These are phyloP conservation scores for Alisma plantagoaquatica DNA, from an alignment of 106 monocot genomes.

Conservation along the genomic window DNA sequence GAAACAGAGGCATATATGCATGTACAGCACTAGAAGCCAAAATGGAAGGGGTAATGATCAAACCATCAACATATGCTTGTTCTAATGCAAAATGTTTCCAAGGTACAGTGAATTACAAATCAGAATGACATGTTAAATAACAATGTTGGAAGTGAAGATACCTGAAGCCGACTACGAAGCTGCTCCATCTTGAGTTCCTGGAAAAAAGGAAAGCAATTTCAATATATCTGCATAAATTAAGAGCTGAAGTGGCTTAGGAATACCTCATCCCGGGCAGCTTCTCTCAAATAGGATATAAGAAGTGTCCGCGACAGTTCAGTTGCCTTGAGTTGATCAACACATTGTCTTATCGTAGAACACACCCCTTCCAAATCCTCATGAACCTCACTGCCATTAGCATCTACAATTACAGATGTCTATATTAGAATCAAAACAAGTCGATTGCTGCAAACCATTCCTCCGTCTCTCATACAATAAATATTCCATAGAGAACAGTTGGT, in stretches of 20 bases:
- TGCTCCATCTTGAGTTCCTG: constrained; percentile 45
- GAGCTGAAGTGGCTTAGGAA: neutral
- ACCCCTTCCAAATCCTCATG: constrained; percentile 40
- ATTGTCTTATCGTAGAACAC: constrained; percentile 35
- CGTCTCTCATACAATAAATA: too few species aligned
- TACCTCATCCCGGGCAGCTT: constrained; percentile 59
- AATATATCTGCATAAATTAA: neutral
- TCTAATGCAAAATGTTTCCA: too few species aligned
- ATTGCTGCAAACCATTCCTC: too few species aligned
- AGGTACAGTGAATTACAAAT: too few species aligned
- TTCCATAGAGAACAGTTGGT: too few species aligned
- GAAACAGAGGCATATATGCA: too few species aligned
- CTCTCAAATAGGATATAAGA: constrained; percentile 45
- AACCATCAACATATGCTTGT: too few species aligned
- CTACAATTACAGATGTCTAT: neutral
- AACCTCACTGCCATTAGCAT: constrained; percentile 24
- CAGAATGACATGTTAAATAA: too few species aligned
- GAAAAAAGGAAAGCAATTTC: neutral
- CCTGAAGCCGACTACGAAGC: constrained; percentile 42
- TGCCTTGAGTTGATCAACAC: constrained; percentile 46
- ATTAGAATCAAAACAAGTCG: too few species aligned
- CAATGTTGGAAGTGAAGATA: constrained; percentile 11
- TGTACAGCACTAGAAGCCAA: too few species aligned
- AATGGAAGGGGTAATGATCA: too few species aligned
- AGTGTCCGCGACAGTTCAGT: constrained; percentile 38